These are phyloP conservation scores for Hypomontagnella submonticulosa DNA, from an alignment of 495 filamentous ascomycete genomes.

Conservation along the genomic window DNA sequence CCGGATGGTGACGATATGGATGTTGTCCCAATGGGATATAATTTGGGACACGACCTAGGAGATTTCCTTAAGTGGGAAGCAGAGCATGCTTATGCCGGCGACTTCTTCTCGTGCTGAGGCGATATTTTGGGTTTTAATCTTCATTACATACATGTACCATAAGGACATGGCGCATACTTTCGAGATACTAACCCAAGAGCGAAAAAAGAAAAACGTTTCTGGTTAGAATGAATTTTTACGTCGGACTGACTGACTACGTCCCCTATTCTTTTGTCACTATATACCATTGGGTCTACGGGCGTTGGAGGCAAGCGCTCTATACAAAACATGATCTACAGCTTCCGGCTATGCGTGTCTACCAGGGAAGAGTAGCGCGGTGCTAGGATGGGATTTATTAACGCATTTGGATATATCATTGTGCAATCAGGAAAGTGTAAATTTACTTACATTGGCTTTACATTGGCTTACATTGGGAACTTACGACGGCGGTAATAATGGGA, in stretches of 20 bases:
- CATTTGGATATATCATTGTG: slow-evolving; percentile 2
- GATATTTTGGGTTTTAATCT: slow-evolving; percentile 18
- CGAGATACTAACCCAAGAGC: neutral
- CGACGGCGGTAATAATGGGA: slow-evolving; percentile 5
- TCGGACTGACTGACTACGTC: slow-evolving; percentile 8
- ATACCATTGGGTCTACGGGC: slow-evolving; percentile 36
- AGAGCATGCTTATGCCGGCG: slow-evolving; percentile 52
- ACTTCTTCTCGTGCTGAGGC: slow-evolving; percentile 35
- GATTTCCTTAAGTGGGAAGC: slow-evolving; percentile 64
- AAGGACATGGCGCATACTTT: neutral
- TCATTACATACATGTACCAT: slow-evolving; percentile 2
- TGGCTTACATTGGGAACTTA: neutral
- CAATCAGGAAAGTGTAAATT: slow-evolving; percentile 6
- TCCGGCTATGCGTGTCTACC: neutral
- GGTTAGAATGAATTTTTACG: slow-evolving; percentile 18
- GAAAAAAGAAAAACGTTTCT: neutral
- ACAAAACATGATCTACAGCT: slow-evolving; percentile 12
- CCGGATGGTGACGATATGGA: slow-evolving; percentile 53
- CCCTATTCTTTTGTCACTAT: slow-evolving; percentile 30
- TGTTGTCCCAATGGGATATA: slow-evolving; percentile 65
- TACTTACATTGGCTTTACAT: slow-evolving; percentile 2
- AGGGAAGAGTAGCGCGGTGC: slow-evolving; percentile 34
- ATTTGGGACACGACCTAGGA: slow-evolving; percentile 63
- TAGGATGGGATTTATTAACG: slow-evolving; percentile 8
- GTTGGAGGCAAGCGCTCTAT: slow-evolving; percentile 28